Base-by-base conservation (phyloP, 495 filamentous ascomycete species). In the Hypomontagnella monticulosa region DNA sequence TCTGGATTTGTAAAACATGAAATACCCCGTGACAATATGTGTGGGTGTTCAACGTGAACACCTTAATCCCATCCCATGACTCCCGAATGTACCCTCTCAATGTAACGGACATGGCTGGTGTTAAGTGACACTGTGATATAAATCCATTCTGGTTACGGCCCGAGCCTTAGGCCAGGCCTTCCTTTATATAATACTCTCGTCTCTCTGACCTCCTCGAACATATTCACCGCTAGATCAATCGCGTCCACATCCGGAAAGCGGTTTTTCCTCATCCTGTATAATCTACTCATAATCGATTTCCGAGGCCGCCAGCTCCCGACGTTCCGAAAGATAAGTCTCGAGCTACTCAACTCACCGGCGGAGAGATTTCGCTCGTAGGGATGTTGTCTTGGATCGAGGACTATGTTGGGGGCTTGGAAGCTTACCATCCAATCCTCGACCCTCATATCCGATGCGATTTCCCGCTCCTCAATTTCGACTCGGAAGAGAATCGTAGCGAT, bases 321-420 rank as follows among this genome's bases (percentile, higher is more conserved):
- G 16, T 52, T 36, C 15, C 36, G 4, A 20, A 52, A 60, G 23
- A 52, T 4, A 4, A 60, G 47, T 11, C 30, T 42, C 10, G 57
- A 16, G 1, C 30, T 36, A n/a, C 19, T 4, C 1, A 7, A 32
- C 8, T 48, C 3, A 0, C 0, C 6, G 1, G 6, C 9, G 23
- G 23, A 27, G 12, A 50, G 4, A 1, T 10, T 36, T 1, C 18
- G 3, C 7, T 0, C 2, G 14, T 30, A 19, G 3, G 20, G 20
- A 12, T 32, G 19, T 47, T 1, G 30, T 0, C 4, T 16, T 7
- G 4, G 15, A 7, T 50, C 9, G 11, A n/a, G 1, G 3, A 1
- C 10, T 10, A 32, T 14, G 12, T 12, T n/a, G 1, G 41, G 54
- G 15, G 3, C 33, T 5, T 32, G 54, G 33, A 47, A 8, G 18